Evolutionary conservation across 2,329 filamentous ascomycete species (phyloP), one percentile per base, ranked within the genome.

Genomic region (Alternaria solani): DNA sequence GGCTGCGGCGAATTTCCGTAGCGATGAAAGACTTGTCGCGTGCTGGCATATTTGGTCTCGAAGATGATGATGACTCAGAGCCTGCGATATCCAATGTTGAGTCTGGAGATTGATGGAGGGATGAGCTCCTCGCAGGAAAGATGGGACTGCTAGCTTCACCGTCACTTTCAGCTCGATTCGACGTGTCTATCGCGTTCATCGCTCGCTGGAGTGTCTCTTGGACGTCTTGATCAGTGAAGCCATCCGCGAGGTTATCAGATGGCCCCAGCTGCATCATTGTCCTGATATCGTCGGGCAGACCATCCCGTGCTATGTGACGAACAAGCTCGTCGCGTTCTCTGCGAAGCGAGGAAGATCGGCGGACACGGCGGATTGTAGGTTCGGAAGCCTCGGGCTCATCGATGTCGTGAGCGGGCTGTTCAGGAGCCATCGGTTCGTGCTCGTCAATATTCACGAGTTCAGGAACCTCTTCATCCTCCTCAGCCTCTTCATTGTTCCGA

Each of bases 21-120:
- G 83, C 83, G 59, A 81, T 75, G 34, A 79, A 84, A 3, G 81
- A 80, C 16, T 74, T 76, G 52, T 82, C 80, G 59, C 83, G 75
- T 16, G 75, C 68, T 26, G 82, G 82, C 79, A 85, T 81, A n/a
- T 73, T 75, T 12, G 83, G 83, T 68, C 83, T 68, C 5, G 52
- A 66, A 32, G 68, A 62, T 9, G 47, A 59, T 23, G 66, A 58
- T 3, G 64, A 61, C 28, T 64, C 67, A 7, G 58, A 44, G 23
- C 53, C 57, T 34, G 25, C 14, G 7, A 30, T 12, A 51, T 63
- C 55, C 38, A 42, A 28, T 39, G 38, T 18, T 9, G 51, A 54
- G 48, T 48, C 26, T 8, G 53, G 39, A 26, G 56, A 26, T 42
- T 56, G 51, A 8, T 56, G 39, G n/a, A 66, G 63, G 32, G 62